Evolutionary conservation across 2,329 filamentous ascomycete species (phyloP), one percentile per base, ranked within the genome.

Genomic region (Diaporthe citriasiana): DNA sequence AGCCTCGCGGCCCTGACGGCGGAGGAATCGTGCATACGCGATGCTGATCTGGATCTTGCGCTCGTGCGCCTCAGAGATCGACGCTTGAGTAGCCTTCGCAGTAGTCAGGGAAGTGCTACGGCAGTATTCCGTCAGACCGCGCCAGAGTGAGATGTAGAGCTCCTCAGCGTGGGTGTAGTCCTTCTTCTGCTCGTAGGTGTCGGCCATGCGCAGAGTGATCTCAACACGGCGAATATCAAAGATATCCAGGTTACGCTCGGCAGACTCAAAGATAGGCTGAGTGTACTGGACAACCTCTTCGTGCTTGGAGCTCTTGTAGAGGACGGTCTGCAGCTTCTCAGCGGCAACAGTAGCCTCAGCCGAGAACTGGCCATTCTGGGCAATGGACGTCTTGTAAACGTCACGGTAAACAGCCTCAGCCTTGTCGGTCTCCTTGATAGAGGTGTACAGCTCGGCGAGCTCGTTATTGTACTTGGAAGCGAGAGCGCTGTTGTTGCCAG

Each of bases 61-160:
- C 75, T 76, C 74, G 40, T 77, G 56, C 27, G 77, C 70, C 75
- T 77, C 73, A 38, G 75, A 72, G 68, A 75, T 55, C 35, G 72
- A 66, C 65, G 76, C 55, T 15, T 74, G 50, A 47, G 59, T 74
- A 33, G 63, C 70, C 40, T 50, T 74, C 15, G 63, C 47, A 25
- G 63, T 12, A 65, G 74, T 22, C 25, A 71, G 65, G 47, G 53
- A 70, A 27, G 70, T 68, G 72, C 70, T 75, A 42, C 77, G 76
- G 72, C 73, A 77, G 72, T 77, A 74, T 38, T 75, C 72, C 15
- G 76, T 75, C 68, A 79, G 70, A 17, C 76, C 71, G 30, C 76
- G 75, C 77, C 77, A 78, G n/a, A 78, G 71, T 22, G 75, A 76
- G 57, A 78, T 74, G 69, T 77, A 78, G 19, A 76, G 71, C 71